These are phyloP conservation scores for Hamigera avellanea DNA, from an alignment of 495 filamentous ascomycete genomes.

Conservation along the genomic window DNA sequence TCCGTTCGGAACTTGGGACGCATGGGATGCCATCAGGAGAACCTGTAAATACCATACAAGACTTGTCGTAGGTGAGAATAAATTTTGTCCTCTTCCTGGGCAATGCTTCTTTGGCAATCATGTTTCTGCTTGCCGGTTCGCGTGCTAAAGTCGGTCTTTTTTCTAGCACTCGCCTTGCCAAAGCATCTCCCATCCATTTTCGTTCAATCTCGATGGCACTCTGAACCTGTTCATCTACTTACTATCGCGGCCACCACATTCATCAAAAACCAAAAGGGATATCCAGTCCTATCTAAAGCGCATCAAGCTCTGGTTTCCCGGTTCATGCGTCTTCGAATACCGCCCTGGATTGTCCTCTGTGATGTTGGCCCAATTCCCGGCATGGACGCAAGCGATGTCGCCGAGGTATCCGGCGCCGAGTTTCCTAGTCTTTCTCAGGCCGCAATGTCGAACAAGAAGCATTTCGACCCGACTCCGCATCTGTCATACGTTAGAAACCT, in stretches of 20 bases:
- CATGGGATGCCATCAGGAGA: conserved; percentile 80
- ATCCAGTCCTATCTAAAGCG: conserved; percentile 67
- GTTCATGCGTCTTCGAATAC: conserved; percentile 70
- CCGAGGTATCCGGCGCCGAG: conserved; percentile 32
- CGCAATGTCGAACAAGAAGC: conserved; percentile 33
- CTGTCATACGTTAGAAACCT: conserved; percentile 74
- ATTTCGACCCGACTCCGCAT: conserved; percentile 51
- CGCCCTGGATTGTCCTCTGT: conserved; percentile 71
- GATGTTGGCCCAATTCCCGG: conserved; percentile 61
- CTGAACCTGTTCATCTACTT: conserved; percentile 78
- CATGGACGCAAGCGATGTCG: conserved; percentile 28
- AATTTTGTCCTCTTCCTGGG: neutral
- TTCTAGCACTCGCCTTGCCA: conserved; percentile 64
- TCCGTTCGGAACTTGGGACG: conserved; percentile 75
- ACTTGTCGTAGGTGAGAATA: conserved; percentile 73
- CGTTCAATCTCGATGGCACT: conserved; percentile 84
- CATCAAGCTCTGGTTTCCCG: conserved; percentile 70
- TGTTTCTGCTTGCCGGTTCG: neutral
- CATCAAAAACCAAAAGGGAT: conserved; percentile 63
- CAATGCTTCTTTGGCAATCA: no score
- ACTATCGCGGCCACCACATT: conserved; percentile 57
- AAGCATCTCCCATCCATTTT: conserved; percentile 60
- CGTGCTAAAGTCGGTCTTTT: neutral
- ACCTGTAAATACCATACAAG: conserved; percentile 75
- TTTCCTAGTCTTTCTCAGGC: conserved; percentile 60